Conservation (phyloP, 2,329 filamentous ascomycete genomes). For the Cadophora luteo-olivacea region DNA sequence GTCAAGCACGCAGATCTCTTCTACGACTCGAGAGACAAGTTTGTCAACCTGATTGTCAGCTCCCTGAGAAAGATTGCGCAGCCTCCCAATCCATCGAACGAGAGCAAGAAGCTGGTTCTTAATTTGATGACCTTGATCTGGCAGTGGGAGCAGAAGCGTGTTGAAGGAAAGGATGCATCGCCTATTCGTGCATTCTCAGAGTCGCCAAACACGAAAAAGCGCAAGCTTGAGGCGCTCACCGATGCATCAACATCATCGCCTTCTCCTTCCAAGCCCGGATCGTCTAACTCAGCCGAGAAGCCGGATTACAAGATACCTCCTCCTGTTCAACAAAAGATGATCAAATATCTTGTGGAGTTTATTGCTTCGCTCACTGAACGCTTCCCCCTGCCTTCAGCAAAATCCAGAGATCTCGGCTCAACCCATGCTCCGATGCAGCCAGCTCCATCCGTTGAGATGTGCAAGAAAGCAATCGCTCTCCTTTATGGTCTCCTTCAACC, state of each 20-base stretch:
- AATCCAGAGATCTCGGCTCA: slow-evolving; percentile 60
- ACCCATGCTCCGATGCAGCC: slow-evolving; percentile 55
- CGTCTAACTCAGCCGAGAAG: slow-evolving; percentile 55
- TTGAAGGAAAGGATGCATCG: slow-evolving; percentile 61
- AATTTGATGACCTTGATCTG: slow-evolving; percentile 91
- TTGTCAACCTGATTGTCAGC: slow-evolving; percentile 85
- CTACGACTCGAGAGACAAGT: slow-evolving; percentile 92
- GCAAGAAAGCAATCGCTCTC: slow-evolving; percentile 82
- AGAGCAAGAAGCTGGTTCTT: slow-evolving; percentile 89
- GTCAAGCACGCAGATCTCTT: slow-evolving; percentile 92
- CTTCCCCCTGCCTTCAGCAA: slow-evolving; percentile 76
- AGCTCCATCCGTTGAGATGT: slow-evolving; percentile 74
- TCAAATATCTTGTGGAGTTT: slow-evolving; percentile 95
- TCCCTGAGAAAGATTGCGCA: slow-evolving; percentile 87
- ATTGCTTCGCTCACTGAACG: slow-evolving; percentile 89
- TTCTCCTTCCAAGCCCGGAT: slow-evolving; percentile 55
- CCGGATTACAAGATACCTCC: slow-evolving; percentile 73
- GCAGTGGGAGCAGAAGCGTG: slow-evolving; percentile 88
- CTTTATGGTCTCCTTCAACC: slow-evolving; percentile 85
- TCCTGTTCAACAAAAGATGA: slow-evolving; percentile 75
- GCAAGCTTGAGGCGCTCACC: slow-evolving; percentile 65
- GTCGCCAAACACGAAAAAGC: slow-evolving; percentile 77
- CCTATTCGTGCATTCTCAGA: slow-evolving; percentile 58
- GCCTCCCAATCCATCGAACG: slow-evolving; percentile 83
- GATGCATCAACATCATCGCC: slow-evolving; percentile 61